Evolutionary conservation across 352 stramenopile species (phyloP), one percentile per base, ranked within the genome.

Genomic region (Phytophthora sojae): DNA sequence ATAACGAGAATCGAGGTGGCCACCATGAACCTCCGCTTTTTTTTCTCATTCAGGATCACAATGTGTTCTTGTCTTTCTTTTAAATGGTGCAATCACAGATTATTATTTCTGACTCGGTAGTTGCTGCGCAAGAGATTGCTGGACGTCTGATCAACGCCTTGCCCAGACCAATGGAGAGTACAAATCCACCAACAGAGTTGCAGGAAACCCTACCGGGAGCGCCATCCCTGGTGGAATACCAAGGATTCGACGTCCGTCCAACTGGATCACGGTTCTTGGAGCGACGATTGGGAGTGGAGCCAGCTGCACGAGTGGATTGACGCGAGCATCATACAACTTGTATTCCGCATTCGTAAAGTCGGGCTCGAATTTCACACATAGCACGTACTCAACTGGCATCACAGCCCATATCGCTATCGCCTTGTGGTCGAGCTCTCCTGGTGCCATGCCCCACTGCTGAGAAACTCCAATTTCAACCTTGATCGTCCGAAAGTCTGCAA

Each of bases 301-400:
- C n/a, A n/a, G n/a, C 68, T 62, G 68, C 64, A 71, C 61, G 25
- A 75, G 67, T 35, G 71, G n/a, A n/a, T n/a, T n/a, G n/a, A n/a
- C n/a, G n/a, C n/a, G n/a, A n/a, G n/a, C n/a, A n/a, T n/a, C n/a
- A 68, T 80, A 83, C 66, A 83, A 55, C 65, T 80, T 83, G 61
- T 76, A 76, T 70, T 80, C 64, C 52, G 72, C 68, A 68, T 80
- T 78, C 58, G 49, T 29, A 73, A 74, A 83, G 61, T 83, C 58
- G 49, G 35, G 32, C 57, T 80, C 65, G 23, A 75, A 78, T 55
- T 80, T 80, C 39, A 80, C 64, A 74, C 76, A 78, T 65, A 82
- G 61, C 56, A 77, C 69, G 60, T 81, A 79, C 68, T 83, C 72
- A 29, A 83, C 73, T 67, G 76, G 69, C 72, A 76, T 79, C 52